phyloP scores from a whole-genome alignment of 345 rosid genomes.

The Eucalyptus cloeziana region DNA sequence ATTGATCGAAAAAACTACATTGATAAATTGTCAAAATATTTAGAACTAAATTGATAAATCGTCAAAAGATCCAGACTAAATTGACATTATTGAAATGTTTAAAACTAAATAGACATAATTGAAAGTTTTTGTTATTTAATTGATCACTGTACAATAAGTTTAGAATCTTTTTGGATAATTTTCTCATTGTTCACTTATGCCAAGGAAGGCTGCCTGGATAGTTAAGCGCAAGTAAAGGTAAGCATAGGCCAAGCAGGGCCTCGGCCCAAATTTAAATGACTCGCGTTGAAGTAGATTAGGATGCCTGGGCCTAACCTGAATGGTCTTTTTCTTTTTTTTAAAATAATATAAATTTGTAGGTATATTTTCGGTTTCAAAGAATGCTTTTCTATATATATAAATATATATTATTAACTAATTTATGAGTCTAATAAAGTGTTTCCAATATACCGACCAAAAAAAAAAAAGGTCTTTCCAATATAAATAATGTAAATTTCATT shows the following conservation, averaged over 20 bases:
- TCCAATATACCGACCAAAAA: neutral
- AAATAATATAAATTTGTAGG: neutral
- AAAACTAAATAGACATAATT: too few species aligned
- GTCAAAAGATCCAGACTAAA: too few species aligned
- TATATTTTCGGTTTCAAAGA: neutral
- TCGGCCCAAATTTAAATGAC: neutral
- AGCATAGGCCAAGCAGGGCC: neutral
- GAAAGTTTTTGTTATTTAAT: too few species aligned
- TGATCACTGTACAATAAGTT: fast-evolving
- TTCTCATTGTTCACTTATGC: neutral
- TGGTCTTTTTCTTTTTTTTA: neutral
- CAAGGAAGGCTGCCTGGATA: neutral
- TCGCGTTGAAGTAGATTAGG: neutral
- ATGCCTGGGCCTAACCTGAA: neutral
- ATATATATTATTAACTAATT: neutral
- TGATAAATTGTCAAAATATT: too few species aligned
- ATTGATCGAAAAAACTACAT: neutral
- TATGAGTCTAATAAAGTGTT: neutral
- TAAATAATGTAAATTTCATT: neutral
- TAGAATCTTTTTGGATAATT: too few species aligned
- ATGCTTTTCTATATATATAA: neutral
- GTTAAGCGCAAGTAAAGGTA: neutral
- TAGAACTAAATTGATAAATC: too few species aligned
- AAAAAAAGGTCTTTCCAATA: neutral
- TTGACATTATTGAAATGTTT: too few species aligned